Percentiles rank a stretch among this genome's conserved stretches.
Conservation (phyloP, 331 rosid genomes). For the Pyrus hybrid region DNA sequence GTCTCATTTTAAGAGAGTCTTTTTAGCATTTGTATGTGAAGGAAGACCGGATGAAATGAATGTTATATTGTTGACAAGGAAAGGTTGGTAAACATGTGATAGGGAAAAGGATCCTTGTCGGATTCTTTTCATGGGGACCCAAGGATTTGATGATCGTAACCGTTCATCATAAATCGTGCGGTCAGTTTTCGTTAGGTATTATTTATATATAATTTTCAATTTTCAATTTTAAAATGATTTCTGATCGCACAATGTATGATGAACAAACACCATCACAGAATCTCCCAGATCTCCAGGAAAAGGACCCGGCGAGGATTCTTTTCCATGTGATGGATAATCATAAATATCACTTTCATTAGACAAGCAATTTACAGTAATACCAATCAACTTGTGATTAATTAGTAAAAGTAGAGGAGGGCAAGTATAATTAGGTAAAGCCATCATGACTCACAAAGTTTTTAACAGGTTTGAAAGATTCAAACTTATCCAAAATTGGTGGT, state of each 20-base stretch:
- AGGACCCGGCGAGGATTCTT: no score
- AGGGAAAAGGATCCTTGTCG: no score
- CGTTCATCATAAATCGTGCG: no score
- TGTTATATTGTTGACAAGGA: not conserved
- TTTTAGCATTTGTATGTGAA: not conserved
- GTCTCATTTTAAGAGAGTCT: accelerated
- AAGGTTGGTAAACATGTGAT: not conserved
- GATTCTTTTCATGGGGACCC: no score
- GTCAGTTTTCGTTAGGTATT: no score
- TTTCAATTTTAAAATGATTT: no score
- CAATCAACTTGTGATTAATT: not conserved
- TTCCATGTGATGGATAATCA: not conserved
- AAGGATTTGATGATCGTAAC: no score
- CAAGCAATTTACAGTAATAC: not conserved
- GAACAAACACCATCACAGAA: no score
- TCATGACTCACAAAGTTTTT: not conserved
- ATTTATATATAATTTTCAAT: no score
- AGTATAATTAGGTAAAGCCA: not conserved
- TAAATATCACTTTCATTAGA: not conserved
- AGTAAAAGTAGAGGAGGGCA: not conserved
- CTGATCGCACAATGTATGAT: no score
- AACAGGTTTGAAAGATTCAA: not conserved
- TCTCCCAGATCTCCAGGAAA: no score
- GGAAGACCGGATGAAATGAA: not conserved
- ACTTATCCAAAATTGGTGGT: not conserved